These are phyloP conservation scores for Sugiyamaella japonica DNA, from an alignment of 1,139 yeast genomes.

Conservation along the genomic window DNA sequence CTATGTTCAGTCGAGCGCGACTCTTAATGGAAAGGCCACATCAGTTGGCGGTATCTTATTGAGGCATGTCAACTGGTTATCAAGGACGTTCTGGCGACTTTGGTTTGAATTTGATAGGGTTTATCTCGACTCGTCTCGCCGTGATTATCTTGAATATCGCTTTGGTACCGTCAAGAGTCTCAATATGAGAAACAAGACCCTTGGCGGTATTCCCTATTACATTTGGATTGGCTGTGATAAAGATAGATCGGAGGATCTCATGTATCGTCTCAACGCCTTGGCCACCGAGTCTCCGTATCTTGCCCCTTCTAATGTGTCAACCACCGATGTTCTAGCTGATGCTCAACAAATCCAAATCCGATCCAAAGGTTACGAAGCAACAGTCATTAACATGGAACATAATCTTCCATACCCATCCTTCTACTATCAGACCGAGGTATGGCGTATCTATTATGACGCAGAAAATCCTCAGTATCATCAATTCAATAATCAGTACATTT, in stretches of 20 bases:
- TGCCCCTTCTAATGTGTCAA: conserved; percentile 50
- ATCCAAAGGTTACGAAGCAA: conserved; percentile 75
- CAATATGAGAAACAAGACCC: conserved; percentile 59
- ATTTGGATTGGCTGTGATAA: conserved; percentile 83
- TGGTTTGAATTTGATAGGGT: conserved; percentile 89
- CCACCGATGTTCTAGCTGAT: conserved; percentile 30
- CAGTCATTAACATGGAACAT: conserved; percentile 58
- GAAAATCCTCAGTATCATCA: conserved; percentile 65
- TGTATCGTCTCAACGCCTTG: conserved; percentile 64
- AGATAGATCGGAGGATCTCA: conserved; percentile 56
- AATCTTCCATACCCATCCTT: conserved; percentile 76
- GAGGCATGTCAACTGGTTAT: conserved; percentile 74
- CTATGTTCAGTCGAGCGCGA: conserved; percentile 69
- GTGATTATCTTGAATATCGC: conserved; percentile 78
- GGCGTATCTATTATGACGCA: conserved; percentile 81
- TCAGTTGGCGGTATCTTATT: conserved; percentile 72
- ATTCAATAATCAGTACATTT: conserved; percentile 74
- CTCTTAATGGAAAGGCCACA: conserved; percentile 67
- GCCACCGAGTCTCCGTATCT: conserved; percentile 82
- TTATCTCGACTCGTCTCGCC: conserved; percentile 72
- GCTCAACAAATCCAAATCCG: conserved; percentile 40
- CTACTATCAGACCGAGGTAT: conserved; percentile 71
- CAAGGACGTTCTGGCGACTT: conserved; percentile 78
- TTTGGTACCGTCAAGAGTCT: conserved; percentile 78
- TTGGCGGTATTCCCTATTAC: conserved; percentile 78